These are phyloP conservation scores for Hirschioporus abietinus DNA, from an alignment of 768 basidiomycete species.

Conservation along the genomic window DNA sequence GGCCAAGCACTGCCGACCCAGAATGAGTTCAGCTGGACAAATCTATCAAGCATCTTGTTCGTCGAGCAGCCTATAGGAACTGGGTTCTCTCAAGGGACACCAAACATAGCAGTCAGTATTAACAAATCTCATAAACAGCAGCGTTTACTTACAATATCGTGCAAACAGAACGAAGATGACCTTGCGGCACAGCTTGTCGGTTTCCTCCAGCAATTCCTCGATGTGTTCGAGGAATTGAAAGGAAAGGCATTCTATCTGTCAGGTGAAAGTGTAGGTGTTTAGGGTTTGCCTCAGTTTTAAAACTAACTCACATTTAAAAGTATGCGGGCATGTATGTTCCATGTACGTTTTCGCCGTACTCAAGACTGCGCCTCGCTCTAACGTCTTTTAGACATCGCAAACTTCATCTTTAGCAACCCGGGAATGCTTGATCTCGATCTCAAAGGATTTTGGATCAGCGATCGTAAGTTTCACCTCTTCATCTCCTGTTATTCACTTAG, in stretches of 20 bases:
- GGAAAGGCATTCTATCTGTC: conserved; percentile 64
- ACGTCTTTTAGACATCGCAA: conserved; percentile 54
- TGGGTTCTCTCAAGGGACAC: conserved; percentile 67
- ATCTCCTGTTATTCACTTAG: background rate
- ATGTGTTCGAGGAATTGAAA: conserved; percentile 69
- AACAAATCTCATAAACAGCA: background rate
- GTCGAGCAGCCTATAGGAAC: conserved; percentile 80
- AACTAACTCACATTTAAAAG: conserved; percentile 26
- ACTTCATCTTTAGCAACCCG: conserved; percentile 63
- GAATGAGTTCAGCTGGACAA: conserved; percentile 75
- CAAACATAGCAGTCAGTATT: conserved; percentile 36
- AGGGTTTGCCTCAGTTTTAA: background rate
- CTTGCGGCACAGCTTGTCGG: conserved; percentile 51
- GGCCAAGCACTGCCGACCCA: conserved; percentile 60
- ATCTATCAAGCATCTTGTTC: conserved; percentile 67
- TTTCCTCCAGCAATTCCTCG: conserved; percentile 71
- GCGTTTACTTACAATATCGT: background rate
- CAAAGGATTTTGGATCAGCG: conserved; percentile 67
- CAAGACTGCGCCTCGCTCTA: background rate
- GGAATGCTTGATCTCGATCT: conserved; percentile 47
- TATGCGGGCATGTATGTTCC: conserved; percentile 71
- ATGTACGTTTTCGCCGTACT: conserved; percentile 30
- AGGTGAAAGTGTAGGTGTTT: conserved; percentile 66
- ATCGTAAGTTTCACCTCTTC: conserved; percentile 43
- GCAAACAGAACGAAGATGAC: conserved; percentile 41